Evolutionary conservation across 331 rosid species (phyloP).

Genomic region (Arachis monticola): DNA sequence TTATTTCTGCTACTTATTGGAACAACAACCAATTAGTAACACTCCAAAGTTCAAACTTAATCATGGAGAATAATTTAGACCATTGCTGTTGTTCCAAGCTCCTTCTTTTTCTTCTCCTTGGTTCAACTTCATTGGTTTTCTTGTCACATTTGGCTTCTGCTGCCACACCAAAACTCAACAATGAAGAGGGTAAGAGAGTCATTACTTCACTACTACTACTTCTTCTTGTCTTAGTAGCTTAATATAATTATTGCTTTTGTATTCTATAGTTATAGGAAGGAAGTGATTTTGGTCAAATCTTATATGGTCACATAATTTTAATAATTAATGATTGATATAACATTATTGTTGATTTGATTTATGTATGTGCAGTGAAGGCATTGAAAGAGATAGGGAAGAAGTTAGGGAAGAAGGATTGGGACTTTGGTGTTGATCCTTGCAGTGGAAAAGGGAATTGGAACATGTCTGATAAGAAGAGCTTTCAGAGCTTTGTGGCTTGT

Average conservation of each 20-base stretch:
- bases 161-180: constrained; percentile 68
- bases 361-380: constrained; percentile 65
- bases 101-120: constrained; percentile 46
- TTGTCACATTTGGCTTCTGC: constrained; percentile 53
- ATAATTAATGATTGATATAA: neutral
- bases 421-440: constrained; percentile 80
- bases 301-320: constrained; percentile 1
- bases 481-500: constrained; percentile 64
- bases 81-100: constrained; percentile 26
- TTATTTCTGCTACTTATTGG: constrained; percentile 1
- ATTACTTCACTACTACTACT: neutral
- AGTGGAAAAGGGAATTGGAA: constrained; percentile 74
- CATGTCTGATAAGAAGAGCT: constrained; percentile 46
- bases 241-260: neutral
- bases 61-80: constrained; percentile 49
- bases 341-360: constrained; percentile 5
- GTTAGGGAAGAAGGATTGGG: constrained; percentile 91
- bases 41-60: constrained; percentile 8
- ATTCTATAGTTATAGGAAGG: neutral
- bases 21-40: neutral
- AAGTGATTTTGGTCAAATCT: constrained; percentile 1
- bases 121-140: constrained; percentile 42
- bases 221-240: neutral
- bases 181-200: constrained; percentile 60
- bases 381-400: constrained; percentile 74